Percentiles rank a stretch among this genome's conserved stretches.
phyloP scores from a whole-genome alignment of 495 filamentous ascomycete species.

The Daldinia decipiens region DNA sequence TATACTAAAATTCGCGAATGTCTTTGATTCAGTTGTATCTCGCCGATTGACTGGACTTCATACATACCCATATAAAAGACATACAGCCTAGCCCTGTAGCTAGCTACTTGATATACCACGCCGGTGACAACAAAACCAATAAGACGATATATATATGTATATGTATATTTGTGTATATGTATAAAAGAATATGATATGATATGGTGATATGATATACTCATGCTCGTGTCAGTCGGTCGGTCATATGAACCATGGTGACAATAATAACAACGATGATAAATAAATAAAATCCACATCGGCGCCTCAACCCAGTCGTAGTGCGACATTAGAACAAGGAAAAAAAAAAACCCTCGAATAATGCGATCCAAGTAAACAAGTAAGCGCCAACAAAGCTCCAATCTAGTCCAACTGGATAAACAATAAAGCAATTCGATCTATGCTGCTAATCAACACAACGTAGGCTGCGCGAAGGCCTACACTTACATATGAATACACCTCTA shows the following conservation, averaged over 20 bases:
- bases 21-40: constrained; percentile 27
- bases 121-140: neutral
- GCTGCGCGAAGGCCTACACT: neutral
- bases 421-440: constrained; percentile 1
- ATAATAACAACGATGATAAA: neutral
- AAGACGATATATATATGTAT: neutral
- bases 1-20: constrained; percentile 12
- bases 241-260: constrained; percentile 7
- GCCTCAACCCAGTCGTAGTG: neutral
- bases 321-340: neutral
- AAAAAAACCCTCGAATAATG: constrained; percentile 1
- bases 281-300: neutral
- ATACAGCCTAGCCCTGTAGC: neutral
- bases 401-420: constrained; percentile 30
- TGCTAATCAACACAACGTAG: neutral
- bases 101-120: neutral
- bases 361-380: constrained; percentile 21
- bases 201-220: neutral
- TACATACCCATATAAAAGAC: constrained; percentile 13
- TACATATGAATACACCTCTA: constrained; percentile 23
- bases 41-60: constrained; percentile 3
- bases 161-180: neutral
- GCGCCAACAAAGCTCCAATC: constrained; percentile 35
- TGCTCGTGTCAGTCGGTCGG: constrained; percentile 5
- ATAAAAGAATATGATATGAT: neutral